Evolutionary conservation across 192 early-diverging fungal species (phyloP).

Genomic region (Chytriomyces confervae): DNA sequence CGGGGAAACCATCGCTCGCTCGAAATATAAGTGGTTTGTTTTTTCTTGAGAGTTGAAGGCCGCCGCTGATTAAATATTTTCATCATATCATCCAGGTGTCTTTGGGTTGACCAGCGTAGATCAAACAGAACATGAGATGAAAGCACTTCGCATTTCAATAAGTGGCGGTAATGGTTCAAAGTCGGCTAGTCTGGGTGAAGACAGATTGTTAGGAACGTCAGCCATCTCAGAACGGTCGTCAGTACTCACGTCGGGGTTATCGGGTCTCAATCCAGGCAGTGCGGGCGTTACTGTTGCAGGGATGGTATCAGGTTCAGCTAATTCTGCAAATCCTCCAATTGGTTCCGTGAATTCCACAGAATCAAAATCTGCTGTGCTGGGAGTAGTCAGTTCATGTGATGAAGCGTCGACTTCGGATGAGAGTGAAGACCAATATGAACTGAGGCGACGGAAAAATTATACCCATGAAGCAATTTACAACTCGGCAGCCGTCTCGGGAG

Average conservation of each 20-base stretch:
- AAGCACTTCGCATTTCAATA: no score
- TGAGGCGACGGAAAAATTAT: no score
- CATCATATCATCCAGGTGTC: no score
- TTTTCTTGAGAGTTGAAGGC: no score
- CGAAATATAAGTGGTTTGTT: no score
- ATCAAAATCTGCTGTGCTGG: neutral
- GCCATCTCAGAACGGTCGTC: neutral
- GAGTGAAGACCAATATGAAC: slow-evolving; percentile 6
- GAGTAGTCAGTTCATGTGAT: neutral
- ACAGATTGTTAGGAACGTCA: neutral
- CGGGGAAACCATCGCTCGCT: neutral
- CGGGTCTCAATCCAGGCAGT: neutral
- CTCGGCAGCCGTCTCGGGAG: no score
- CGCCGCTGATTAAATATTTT: no score
- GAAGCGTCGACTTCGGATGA: slow-evolving; percentile 3
- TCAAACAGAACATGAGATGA: no score
- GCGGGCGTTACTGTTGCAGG: neutral
- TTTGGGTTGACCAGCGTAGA: no score
- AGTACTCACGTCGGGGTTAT: neutral
- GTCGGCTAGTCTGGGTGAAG: neutral
- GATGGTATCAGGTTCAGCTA: neutral
- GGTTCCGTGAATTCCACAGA: neutral
- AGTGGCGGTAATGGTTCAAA: neutral
- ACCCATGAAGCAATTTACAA: no score
- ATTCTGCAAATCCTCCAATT: neutral